phyloP scores from a whole-genome alignment of 768 basidiomycete genomes.

The Galerina marginata region DNA sequence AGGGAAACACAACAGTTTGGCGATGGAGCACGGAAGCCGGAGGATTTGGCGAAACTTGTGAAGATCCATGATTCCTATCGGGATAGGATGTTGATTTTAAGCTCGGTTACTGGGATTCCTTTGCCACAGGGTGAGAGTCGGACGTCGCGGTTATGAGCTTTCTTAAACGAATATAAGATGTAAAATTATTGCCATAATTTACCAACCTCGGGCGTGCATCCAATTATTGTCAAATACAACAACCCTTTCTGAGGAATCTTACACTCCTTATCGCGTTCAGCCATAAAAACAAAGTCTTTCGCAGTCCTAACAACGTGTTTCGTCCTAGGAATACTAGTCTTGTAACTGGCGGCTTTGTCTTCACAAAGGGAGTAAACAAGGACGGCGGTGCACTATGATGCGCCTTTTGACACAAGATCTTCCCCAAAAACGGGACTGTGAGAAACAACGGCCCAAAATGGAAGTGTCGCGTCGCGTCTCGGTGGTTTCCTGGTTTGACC shows the following conservation, averaged over 20 bases:
- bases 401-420: neutral
- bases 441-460: constrained; percentile 14
- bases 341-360: neutral
- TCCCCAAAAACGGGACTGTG: constrained; percentile 6
- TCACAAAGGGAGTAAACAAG: neutral
- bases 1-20: neutral
- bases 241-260: no score
- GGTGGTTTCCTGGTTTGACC: constrained; percentile 12
- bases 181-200: neutral
- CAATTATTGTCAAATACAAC: neutral
- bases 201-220: neutral
- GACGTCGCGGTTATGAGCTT: constrained; percentile 1
- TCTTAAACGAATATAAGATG: neutral
- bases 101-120: constrained; percentile 11
- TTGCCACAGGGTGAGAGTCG: constrained; percentile 1
- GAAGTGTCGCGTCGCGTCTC: constrained; percentile 23
- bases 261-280: no score
- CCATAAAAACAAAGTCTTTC: no score
- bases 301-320: no score
- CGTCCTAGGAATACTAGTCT: no score
- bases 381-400: neutral
- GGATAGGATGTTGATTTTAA: constrained; percentile 12
- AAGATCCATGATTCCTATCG: constrained; percentile 15
- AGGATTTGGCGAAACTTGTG: constrained; percentile 4
- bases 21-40: neutral